phyloP scores from a whole-genome alignment of 495 filamentous ascomycete genomes.

The Jackrogersella minutella region DNA sequence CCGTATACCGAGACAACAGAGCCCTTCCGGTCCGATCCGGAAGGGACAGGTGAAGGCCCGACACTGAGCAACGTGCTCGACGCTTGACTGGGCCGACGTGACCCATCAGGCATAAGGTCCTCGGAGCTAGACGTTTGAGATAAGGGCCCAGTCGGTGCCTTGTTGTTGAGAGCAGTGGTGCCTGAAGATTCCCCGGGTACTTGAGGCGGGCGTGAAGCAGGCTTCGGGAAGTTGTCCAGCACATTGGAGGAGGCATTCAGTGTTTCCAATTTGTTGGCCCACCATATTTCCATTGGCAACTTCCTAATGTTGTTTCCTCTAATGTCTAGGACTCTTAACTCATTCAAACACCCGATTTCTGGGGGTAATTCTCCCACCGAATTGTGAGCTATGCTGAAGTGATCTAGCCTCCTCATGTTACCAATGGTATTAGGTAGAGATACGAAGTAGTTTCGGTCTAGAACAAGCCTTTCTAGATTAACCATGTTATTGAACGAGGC shows the following conservation, averaged over 20 bases:
- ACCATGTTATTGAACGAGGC: constrained; percentile 86
- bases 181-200: constrained; percentile 57
- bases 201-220: constrained; percentile 67
- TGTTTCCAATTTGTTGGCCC: constrained; percentile 84
- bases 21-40: constrained; percentile 70
- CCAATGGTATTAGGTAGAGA: constrained; percentile 85
- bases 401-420: constrained; percentile 81
- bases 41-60: constrained; percentile 71
- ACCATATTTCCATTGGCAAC: constrained; percentile 92
- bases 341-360: constrained; percentile 83
- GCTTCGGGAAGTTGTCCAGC: constrained; percentile 87
- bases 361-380: constrained; percentile 80
- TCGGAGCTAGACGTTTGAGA: constrained; percentile 74
- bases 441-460: constrained; percentile 96
- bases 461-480: constrained; percentile 81
- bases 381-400: constrained; percentile 94
- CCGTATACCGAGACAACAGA: constrained; percentile 83
- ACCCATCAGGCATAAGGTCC: constrained; percentile 75
- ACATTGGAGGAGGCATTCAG: constrained; percentile 96
- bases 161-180: constrained; percentile 49
- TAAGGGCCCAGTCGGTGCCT: constrained; percentile 61
- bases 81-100: constrained; percentile 84
- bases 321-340: constrained; percentile 84
- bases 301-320: constrained; percentile 90
- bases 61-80: constrained; percentile 78